Percentiles rank a stretch among this genome's conserved stretches.
These are phyloP conservation scores for Nakataea oryzae DNA, from an alignment of 2,329 filamentous ascomycete species.

Conservation along the genomic window DNA sequence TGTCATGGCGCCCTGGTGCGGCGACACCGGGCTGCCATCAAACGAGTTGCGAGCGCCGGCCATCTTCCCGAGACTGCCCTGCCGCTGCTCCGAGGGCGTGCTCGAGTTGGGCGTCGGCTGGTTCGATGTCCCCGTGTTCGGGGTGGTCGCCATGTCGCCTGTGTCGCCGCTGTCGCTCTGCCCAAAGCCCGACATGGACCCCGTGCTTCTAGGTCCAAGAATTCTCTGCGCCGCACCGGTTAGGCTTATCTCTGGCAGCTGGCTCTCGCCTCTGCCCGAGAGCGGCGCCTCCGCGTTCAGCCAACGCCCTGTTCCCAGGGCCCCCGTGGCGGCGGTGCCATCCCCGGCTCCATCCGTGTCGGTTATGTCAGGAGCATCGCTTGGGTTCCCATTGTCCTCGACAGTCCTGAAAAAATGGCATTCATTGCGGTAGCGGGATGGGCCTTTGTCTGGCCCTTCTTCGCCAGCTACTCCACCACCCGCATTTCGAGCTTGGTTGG, in stretches of 20 bases:
- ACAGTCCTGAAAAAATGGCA: conserved; percentile 29
- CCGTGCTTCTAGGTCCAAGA: background rate
- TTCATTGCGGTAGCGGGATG: conserved; percentile 32
- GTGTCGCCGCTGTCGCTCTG: conserved; percentile 30
- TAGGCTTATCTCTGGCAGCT: conserved; percentile 2
- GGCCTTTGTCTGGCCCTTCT: conserved; percentile 15
- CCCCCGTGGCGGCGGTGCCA: conserved; percentile 5
- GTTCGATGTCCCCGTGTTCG: conserved; percentile 38
- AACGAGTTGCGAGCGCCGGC: conserved; percentile 30
- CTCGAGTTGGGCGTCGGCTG: conserved; percentile 52
- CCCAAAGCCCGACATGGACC: conserved; percentile 21
- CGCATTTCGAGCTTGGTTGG: conserved; percentile 4
- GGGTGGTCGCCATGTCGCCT: conserved; percentile 36
- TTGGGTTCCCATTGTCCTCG: conserved; percentile 29
- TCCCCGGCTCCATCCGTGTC: conserved; percentile 16
- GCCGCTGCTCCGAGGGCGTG: conserved; percentile 31
- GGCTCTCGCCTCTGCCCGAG: conserved; percentile 12
- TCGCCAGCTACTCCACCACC: conserved; percentile 9
- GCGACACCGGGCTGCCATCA: conserved; percentile 37
- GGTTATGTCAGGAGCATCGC: conserved; percentile 25
- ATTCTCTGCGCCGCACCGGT: conserved; percentile 3
- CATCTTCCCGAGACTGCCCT: conserved; percentile 6
- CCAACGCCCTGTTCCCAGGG: conserved; percentile 17
- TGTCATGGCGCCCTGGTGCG: conserved; percentile 20
- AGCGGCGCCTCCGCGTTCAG: conserved; percentile 27